These are phyloP conservation scores for Bigelowiella natans DNA, from an alignment of 78 protist species.

Conservation along the genomic window DNA sequence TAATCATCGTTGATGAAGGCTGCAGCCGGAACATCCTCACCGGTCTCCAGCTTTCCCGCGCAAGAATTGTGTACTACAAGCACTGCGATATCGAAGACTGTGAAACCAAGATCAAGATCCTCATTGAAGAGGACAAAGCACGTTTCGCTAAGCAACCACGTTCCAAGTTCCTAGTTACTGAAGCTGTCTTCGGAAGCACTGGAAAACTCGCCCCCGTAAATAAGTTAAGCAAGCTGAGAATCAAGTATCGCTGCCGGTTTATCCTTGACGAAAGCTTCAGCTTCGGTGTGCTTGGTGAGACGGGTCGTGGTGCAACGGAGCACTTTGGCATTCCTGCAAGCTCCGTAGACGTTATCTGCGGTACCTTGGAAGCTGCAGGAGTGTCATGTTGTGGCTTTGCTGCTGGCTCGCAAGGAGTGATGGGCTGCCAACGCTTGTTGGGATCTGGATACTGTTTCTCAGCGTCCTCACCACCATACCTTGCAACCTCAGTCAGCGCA, in stretches of 20 bases:
- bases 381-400: conserved; percentile 68
- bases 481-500: conserved; percentile 40
- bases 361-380: conserved; percentile 39
- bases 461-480: conserved; percentile 79
- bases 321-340: conserved; percentile 38
- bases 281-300: conserved; percentile 77
- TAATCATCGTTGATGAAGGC: conserved; percentile 55
- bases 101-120: conserved; percentile 39
- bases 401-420: conserved; percentile 31
- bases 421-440: conserved; percentile 64
- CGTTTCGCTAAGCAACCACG: neutral
- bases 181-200: conserved; percentile 61
- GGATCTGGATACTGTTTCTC: conserved; percentile 79
- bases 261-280: conserved; percentile 79
- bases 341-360: conserved; percentile 36
- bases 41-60: conserved; percentile 60
- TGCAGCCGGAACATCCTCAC: conserved; percentile 44
- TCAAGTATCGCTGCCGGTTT: conserved; percentile 52
- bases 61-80: conserved; percentile 32
- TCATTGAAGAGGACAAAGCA: neutral
- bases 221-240: conserved; percentile 43
- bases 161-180: conserved; percentile 65
- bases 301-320: conserved; percentile 79
- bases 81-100: conserved; percentile 49
- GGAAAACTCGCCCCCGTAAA: conserved; percentile 53